Evolutionary conservation across 176 grass and related monocot species (phyloP).

Genomic region (Calamus simplicifolius): DNA sequence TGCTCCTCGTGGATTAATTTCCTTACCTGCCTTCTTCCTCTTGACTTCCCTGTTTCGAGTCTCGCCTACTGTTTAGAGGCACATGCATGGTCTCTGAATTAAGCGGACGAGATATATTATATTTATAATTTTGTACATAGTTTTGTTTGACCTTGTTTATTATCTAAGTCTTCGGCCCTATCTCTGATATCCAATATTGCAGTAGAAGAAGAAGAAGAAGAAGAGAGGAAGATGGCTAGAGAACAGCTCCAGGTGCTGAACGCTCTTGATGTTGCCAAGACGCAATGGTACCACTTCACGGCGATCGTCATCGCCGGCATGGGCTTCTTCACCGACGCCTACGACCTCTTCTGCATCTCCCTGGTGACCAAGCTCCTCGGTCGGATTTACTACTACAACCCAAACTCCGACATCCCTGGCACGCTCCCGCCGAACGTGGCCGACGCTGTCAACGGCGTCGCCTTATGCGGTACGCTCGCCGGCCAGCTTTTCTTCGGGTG

Average conservation of each 20-base stretch:
- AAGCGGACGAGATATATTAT: too few species aligned
- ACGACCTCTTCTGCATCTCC: conserved; percentile 24
- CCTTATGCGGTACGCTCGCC: conserved; percentile 11
- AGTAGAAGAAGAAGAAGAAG: too few species aligned
- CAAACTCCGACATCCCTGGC: neutral
- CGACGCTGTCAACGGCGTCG: neutral
- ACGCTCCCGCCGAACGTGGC: conserved; percentile 1
- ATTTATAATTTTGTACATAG: too few species aligned
- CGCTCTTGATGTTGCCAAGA: conserved; percentile 32
- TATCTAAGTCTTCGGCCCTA: too few species aligned
- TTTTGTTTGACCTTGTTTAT: too few species aligned
- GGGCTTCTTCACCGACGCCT: conserved; percentile 23
- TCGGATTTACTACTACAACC: conserved; percentile 24
- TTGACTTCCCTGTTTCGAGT: too few species aligned
- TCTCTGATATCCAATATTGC: too few species aligned
- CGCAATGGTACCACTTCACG: conserved; percentile 43
- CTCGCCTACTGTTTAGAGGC: too few species aligned
- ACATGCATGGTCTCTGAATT: too few species aligned
- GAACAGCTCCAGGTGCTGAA: conserved; percentile 23
- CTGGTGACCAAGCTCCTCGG: conserved; percentile 44
- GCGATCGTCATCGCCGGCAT: conserved; percentile 24
- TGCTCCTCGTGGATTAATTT: too few species aligned
- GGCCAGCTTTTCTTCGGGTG: conserved; percentile 14
- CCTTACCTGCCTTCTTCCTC: too few species aligned
- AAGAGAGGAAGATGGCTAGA: too few species aligned